phyloP scores from a whole-genome alignment of 768 basidiomycete species.

The Chalciporus sphaerocephalus region DNA sequence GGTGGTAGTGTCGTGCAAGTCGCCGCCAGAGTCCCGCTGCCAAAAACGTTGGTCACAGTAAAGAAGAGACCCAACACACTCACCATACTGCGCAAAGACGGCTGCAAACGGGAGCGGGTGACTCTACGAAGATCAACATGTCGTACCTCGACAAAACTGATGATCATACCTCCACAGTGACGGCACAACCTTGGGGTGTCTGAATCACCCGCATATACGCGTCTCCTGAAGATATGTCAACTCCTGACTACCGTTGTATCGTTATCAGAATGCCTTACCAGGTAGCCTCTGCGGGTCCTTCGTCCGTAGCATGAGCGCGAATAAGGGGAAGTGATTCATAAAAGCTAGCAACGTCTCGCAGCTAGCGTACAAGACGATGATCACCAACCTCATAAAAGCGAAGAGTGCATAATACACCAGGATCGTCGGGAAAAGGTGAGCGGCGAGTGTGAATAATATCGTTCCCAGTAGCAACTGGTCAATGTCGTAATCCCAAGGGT shows the following conservation, averaged over 20 bases:
- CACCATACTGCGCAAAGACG: constrained; percentile 59
- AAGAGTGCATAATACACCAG: constrained; percentile 84
- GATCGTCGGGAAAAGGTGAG: constrained; percentile 82
- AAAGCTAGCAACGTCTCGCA: constrained; percentile 68
- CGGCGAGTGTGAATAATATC: constrained; percentile 75
- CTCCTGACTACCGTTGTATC: not conserved
- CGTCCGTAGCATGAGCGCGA: constrained; percentile 74
- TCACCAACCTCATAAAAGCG: constrained; percentile 49
- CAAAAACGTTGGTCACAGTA: not conserved
- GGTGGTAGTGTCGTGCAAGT: constrained; percentile 55
- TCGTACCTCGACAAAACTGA: not conserved
- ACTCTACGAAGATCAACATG: constrained; percentile 36
- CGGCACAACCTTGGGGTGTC: constrained; percentile 21
- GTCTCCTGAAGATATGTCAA: constrained; percentile 19
- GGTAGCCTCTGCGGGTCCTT: constrained; percentile 85
- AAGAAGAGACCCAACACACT: constrained; percentile 6
- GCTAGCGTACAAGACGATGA: constrained; percentile 55
- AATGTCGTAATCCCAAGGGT: constrained; percentile 85
- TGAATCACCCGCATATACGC: constrained; percentile 26
- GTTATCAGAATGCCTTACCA: constrained; percentile 39
- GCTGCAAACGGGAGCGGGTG: constrained; percentile 47
- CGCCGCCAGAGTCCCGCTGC: constrained; percentile 48
- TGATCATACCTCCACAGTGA: constrained; percentile 19
- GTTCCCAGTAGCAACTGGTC: constrained; percentile 96
- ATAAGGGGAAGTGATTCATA: constrained; percentile 91